phyloP scores from a whole-genome alignment of 768 basidiomycete species.

The Mrakia gelida region DNA sequence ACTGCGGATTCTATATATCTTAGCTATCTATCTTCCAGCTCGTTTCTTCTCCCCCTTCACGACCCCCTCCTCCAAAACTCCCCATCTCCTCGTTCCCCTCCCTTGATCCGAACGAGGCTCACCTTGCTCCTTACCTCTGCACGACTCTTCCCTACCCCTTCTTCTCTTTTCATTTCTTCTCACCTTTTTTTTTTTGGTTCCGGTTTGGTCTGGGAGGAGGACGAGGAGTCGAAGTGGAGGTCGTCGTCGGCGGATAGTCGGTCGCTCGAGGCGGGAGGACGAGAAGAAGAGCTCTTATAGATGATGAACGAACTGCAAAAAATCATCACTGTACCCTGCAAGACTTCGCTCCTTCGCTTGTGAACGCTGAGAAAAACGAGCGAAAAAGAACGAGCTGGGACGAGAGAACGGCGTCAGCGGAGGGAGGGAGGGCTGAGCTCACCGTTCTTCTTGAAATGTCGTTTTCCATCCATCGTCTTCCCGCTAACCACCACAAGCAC shows the following conservation, averaged over 20 bases:
- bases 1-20: not conserved
- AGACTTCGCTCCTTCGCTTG: too few species aligned
- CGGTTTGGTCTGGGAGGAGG: too few species aligned
- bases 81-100: not conserved
- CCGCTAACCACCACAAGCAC: not conserved
- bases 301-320: too few species aligned
- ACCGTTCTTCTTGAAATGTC: not conserved
- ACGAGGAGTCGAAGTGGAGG: too few species aligned
- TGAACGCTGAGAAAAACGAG: too few species aligned
- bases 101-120: too few species aligned
- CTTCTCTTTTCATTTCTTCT: not conserved
- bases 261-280: too few species aligned
- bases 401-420: not conserved
- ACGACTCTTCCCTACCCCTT: not conserved
- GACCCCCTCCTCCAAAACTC: not conserved
- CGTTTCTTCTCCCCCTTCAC: not conserved
- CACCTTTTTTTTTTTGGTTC: too few species aligned
- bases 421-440: not conserved
- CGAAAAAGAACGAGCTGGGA: not conserved
- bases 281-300: too few species aligned
- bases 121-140: too few species aligned
- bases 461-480: not conserved
- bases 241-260: too few species aligned
- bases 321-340: too few species aligned
- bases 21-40: not conserved